A percentile compares a stretch with the other conserved stretches of the same genome.
Evolutionary conservation across 306 rosid species (phyloP).

Genomic region (Gillenia trifoliata): DNA sequence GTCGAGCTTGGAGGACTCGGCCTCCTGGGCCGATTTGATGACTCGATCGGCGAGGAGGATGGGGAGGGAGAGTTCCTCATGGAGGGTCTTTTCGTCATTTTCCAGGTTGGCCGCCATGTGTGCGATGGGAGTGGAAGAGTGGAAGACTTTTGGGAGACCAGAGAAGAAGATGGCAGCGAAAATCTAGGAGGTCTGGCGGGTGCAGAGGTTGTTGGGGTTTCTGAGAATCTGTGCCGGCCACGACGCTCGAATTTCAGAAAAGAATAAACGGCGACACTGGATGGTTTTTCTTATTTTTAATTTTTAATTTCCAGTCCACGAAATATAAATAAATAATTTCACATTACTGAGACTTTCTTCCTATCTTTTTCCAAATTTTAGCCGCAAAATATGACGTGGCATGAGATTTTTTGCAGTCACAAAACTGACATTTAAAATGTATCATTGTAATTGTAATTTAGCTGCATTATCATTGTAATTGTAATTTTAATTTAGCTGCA

Average conservation of each 20-base stretch:
- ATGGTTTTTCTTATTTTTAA: neutral
- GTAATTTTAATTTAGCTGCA: neutral
- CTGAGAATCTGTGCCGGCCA: neutral
- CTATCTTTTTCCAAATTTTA: neutral
- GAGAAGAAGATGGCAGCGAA: neutral
- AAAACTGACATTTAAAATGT: too few species aligned
- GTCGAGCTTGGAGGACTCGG: conserved; percentile 54
- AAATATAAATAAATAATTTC: neutral
- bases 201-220: neutral
- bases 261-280: neutral
- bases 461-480: neutral
- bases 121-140: neutral
- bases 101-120: neutral
- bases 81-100: conserved; percentile 44
- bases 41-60: conserved; percentile 65
- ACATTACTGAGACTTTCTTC: neutral
- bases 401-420: neutral
- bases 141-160: neutral
- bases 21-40: conserved; percentile 59
- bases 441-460: too few species aligned
- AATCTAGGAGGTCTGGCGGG: neutral
- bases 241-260: neutral
- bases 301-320: neutral
- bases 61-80: conserved; percentile 51
- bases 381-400: neutral